A percentile compares a stretch with the other conserved stretches of the same genome.
Conservation (phyloP, 257 asterid species). For the Solanum sparsipilum region DNA sequence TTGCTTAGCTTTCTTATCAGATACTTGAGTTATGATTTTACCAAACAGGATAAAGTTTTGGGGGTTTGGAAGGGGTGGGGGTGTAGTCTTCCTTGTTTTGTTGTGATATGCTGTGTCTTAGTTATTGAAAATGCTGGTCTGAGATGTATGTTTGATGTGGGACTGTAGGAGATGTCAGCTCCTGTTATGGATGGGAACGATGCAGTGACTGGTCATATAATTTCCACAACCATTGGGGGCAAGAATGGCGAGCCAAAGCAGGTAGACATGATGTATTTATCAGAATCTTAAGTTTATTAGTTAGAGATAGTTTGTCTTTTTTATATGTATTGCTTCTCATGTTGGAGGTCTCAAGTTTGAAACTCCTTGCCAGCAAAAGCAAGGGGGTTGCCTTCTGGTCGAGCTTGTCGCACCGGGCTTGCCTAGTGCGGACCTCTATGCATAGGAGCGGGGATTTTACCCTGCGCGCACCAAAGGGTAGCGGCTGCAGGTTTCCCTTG, state of each 20-base stretch:
- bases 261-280: constrained; percentile 24
- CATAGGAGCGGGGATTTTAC: not conserved
- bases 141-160: constrained; percentile 7
- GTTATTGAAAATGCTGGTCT: not conserved
- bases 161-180: constrained; percentile 66
- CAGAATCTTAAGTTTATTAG: not conserved
- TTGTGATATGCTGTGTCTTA: not conserved
- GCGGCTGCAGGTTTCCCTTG: not conserved
- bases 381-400: not conserved
- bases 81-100: not conserved
- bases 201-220: constrained; percentile 82
- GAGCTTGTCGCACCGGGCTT: not conserved
- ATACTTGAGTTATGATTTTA: not conserved
- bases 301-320: not conserved
- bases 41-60: not conserved
- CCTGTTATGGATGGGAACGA: constrained; percentile 59
- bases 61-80: not conserved
- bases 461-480: not conserved
- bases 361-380: not conserved
- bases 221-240: constrained; percentile 87
- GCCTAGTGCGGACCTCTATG: not conserved
- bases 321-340: not conserved
- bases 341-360: not conserved
- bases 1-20: not conserved
- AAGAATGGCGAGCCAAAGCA: constrained; percentile 95